Evolutionary conservation across 371 early-diverging fungal genomes (phyloP).

Genomic region (Mortierella sp.): DNA sequence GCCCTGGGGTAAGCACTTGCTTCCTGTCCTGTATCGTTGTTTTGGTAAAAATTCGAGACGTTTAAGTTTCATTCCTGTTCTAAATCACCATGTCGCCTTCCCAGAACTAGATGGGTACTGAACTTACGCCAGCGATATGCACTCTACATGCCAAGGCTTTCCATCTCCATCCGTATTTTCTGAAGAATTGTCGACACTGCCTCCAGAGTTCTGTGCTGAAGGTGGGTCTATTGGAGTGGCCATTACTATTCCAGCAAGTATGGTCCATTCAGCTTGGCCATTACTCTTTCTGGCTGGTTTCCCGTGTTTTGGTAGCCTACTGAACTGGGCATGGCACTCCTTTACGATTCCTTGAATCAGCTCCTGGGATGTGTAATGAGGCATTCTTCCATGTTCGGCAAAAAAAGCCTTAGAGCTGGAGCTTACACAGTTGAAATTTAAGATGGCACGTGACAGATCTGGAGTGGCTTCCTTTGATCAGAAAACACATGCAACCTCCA

Average conservation of each 20-base stretch:
- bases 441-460: conserved; percentile 5
- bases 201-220: not conserved
- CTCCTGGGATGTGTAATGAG: conserved; percentile 6
- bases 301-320: conserved; percentile 74
- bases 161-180: conserved; percentile 6
- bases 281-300: conserved; percentile 70
- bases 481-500: not conserved
- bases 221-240: conserved; percentile 14
- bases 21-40: conserved; percentile 74
- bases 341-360: conserved; percentile 28
- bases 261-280: conserved; percentile 84
- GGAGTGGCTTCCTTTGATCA: not conserved
- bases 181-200: not conserved
- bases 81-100: not conserved
- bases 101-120: not conserved
- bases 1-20: conserved; percentile 82
- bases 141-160: conserved; percentile 58
- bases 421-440: too few relatives aligned
- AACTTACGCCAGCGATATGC: conserved; percentile 77
- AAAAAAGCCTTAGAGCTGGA: too few relatives aligned
- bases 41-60: not conserved
- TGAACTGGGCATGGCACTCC: conserved; percentile 56
- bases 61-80: not conserved
- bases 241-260: conserved; percentile 82
- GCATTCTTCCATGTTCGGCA: conserved; percentile 14